phyloP scores from a whole-genome alignment of 208 protist genomes.

The Leishmania guyanensis region DNA sequence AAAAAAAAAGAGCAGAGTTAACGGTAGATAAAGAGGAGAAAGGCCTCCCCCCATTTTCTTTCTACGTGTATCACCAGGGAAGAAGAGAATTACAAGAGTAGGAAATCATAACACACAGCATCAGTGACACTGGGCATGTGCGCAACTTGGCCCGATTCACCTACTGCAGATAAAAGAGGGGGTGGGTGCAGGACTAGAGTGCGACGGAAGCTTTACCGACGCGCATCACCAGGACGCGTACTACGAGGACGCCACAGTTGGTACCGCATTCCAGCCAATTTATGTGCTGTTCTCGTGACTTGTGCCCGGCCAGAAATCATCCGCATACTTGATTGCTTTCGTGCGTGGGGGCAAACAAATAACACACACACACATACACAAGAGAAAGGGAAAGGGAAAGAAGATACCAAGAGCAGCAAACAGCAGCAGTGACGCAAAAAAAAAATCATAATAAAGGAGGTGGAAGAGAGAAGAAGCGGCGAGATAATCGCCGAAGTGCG shows the following conservation, averaged over 20 bases:
- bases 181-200: background rate
- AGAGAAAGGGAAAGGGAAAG: background rate
- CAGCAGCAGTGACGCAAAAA: conserved; percentile 2
- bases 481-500: background rate
- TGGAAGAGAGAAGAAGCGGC: conserved; percentile 14
- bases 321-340: background rate
- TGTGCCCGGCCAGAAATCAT: background rate
- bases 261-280: background rate
- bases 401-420: background rate
- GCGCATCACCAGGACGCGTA: background rate
- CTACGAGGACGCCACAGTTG: background rate
- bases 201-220: background rate
- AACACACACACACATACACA: background rate
- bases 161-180: no score
- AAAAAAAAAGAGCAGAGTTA: background rate
- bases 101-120: background rate
- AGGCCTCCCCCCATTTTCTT: background rate
- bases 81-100: background rate
- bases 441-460: conserved; percentile 5
- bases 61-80: background rate
- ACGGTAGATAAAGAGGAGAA: background rate
- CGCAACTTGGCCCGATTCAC: background rate
- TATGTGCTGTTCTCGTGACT: background rate
- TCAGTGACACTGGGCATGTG: background rate
- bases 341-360: no score